Conservation (phyloP, 2,329 filamentous ascomycete genomes). For the Fusarium denticulatum region DNA sequence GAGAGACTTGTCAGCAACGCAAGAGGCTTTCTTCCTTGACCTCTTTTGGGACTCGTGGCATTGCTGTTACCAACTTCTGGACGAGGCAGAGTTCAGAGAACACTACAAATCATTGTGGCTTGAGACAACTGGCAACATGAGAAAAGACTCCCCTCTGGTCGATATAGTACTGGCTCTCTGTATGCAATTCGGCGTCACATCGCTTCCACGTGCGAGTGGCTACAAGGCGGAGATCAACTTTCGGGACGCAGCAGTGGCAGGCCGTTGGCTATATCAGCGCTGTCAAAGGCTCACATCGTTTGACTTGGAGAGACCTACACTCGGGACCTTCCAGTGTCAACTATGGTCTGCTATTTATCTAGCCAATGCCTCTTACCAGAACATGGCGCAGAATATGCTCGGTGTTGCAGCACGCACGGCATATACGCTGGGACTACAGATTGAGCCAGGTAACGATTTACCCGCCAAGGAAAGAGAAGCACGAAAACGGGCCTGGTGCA, state of each 20-base stretch:
- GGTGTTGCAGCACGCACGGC: neutral
- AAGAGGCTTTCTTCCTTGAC: neutral
- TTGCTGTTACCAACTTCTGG: neutral
- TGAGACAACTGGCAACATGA: fast-evolving
- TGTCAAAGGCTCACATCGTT: neutral
- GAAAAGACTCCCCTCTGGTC: neutral
- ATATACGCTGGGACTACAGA: neutral
- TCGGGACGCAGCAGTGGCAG: neutral
- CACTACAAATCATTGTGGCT: neutral
- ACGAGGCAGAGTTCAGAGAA: neutral
- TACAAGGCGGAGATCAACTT: neutral
- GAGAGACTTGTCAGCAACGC: neutral
- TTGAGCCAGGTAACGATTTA: neutral
- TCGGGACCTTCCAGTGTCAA: neutral
- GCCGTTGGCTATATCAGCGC: neutral
- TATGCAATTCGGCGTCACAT: neutral
- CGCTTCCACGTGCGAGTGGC: neutral
- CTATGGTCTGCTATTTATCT: neutral
- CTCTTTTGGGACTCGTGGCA: neutral
- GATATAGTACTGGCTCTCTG: neutral
- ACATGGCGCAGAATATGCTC: neutral
- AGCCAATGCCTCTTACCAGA: neutral
- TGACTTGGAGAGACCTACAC: neutral
- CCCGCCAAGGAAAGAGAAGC: neutral
- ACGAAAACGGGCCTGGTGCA: neutral